Conservation (phyloP, 2,329 filamentous ascomycete genomes). For the Microascus cirrosus region DNA sequence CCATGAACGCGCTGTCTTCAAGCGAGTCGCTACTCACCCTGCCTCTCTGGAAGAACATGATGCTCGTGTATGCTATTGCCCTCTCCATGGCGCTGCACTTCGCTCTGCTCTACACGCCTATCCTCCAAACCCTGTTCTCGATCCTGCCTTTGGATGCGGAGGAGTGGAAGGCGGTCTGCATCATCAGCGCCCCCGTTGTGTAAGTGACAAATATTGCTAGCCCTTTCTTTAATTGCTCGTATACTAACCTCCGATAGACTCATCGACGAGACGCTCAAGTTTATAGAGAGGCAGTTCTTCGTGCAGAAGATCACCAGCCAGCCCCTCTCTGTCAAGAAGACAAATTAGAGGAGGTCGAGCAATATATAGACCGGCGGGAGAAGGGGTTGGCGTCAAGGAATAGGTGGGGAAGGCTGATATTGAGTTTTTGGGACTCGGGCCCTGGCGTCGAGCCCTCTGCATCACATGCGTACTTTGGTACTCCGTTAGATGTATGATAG, state of each 20-base stretch:
- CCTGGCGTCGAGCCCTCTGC: background rate
- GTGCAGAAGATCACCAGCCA: slow-evolving; percentile 33
- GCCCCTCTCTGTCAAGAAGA: slow-evolving; percentile 38
- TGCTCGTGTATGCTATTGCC: slow-evolving; percentile 88
- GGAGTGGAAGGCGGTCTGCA: slow-evolving; percentile 87
- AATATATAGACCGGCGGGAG: background rate
- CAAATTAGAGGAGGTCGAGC: slow-evolving; percentile 26
- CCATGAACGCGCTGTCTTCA: slow-evolving; percentile 93
- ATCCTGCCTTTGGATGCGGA: slow-evolving; percentile 76
- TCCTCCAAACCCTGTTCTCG: slow-evolving; percentile 80
- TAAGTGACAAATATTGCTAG: slow-evolving; percentile 36
- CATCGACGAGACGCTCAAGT: slow-evolving; percentile 78
- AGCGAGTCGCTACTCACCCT: slow-evolving; percentile 90
- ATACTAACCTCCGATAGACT: slow-evolving; percentile 32
- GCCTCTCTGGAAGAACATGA: slow-evolving; percentile 97
- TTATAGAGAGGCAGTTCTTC: slow-evolving; percentile 59
- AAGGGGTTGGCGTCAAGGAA: slow-evolving; percentile 10
- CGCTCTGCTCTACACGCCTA: slow-evolving; percentile 80
- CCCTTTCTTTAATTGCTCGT: background rate
- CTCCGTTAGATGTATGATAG: slow-evolving; percentile 4
- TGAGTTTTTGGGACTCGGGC: background rate
- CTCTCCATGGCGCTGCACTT: slow-evolving; percentile 95
- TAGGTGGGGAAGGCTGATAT: slow-evolving; percentile 1
- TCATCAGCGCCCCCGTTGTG: slow-evolving; percentile 87
- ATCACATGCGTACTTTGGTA: background rate